phyloP scores from a whole-genome alignment of 1,284 basidiomycete species.

The Cryptococcus sp. region DNA sequence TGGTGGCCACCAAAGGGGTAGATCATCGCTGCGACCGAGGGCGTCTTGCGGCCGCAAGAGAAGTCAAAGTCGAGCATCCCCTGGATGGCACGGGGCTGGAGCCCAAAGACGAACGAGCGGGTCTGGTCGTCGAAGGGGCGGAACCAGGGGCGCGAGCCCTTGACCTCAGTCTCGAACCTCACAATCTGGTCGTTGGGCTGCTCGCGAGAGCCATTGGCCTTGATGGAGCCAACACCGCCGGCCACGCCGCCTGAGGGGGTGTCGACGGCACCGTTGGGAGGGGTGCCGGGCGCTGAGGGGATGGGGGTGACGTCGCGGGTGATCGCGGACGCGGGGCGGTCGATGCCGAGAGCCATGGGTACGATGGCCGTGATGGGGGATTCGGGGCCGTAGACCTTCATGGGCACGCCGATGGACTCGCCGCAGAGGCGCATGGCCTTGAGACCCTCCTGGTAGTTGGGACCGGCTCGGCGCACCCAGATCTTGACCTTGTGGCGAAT shows the following conservation, averaged over 20 bases:
- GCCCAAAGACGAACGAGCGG: constrained; percentile 94
- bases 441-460: constrained; percentile 99
- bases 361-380: constrained; percentile 99
- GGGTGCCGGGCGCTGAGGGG: constrained; percentile 26
- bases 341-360: constrained; percentile 87
- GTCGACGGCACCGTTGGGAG: constrained; percentile 29
- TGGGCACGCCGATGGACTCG: constrained; percentile 94
- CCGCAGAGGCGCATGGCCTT: constrained; percentile 98
- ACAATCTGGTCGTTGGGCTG: constrained; percentile 87
- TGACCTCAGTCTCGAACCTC: constrained; percentile 60
- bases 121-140: constrained; percentile 88
- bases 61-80: constrained; percentile 99
- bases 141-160: constrained; percentile 65
- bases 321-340: constrained; percentile 53
- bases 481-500: constrained; percentile 83
- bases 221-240: constrained; percentile 65
- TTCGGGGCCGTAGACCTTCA: constrained; percentile 95
- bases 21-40: constrained; percentile 98
- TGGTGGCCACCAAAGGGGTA: constrained; percentile 99
- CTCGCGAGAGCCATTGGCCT: constrained; percentile 72
- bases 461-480: constrained; percentile 96
- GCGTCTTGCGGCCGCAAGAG: constrained; percentile 88
- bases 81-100: constrained; percentile 98
- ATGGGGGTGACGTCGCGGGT: constrained; percentile 49
- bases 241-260: constrained; percentile 20